Conservation (phyloP, 129 eudicot genomes). For the Scalesia atractyloides region DNA sequence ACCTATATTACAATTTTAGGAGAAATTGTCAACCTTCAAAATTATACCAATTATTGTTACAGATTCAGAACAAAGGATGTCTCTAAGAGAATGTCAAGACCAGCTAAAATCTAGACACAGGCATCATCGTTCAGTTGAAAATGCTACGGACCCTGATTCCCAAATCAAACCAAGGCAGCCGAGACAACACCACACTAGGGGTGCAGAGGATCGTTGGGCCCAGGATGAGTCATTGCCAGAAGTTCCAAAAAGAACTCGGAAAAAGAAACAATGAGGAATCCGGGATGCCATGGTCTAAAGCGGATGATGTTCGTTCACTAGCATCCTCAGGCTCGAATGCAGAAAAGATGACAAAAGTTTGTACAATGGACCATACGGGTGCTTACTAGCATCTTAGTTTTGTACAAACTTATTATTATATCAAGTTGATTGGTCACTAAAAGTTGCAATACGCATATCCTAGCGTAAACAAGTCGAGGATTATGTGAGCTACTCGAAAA, state of each 20-base stretch:
- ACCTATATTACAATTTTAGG: too few species aligned
- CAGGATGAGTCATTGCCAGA: conserved; percentile 31
- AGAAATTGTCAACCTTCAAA: not conserved
- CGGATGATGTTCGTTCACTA: conserved; percentile 13
- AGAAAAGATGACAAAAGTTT: too few species aligned
- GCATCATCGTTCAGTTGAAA: conserved; percentile 38
- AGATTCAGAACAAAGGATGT: conserved; percentile 27
- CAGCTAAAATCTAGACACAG: too few species aligned
- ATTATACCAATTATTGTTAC: not conserved
- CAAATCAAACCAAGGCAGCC: conserved; percentile 39
- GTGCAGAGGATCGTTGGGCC: conserved; percentile 24
- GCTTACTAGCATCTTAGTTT: too few species aligned
- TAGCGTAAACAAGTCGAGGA: too few species aligned
- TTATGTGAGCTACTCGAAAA: too few species aligned
- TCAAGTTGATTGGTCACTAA: too few species aligned
- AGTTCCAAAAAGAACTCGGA: conserved; percentile 30
- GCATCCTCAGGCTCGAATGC: conserved; percentile 21
- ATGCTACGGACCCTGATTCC: conserved; percentile 20
- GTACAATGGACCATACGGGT: too few species aligned
- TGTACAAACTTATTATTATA: too few species aligned
- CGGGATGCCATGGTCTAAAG: too few species aligned
- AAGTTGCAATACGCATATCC: too few species aligned
- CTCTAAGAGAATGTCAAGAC: conserved; percentile 29
- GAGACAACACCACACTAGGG: conserved; percentile 39
- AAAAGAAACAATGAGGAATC: conserved; percentile 49